Evolutionary conservation across 805 yeast genomes (phyloP), one percentile per base, ranked within the genome.

Genomic region (Wickerhamomyces queroliae): DNA sequence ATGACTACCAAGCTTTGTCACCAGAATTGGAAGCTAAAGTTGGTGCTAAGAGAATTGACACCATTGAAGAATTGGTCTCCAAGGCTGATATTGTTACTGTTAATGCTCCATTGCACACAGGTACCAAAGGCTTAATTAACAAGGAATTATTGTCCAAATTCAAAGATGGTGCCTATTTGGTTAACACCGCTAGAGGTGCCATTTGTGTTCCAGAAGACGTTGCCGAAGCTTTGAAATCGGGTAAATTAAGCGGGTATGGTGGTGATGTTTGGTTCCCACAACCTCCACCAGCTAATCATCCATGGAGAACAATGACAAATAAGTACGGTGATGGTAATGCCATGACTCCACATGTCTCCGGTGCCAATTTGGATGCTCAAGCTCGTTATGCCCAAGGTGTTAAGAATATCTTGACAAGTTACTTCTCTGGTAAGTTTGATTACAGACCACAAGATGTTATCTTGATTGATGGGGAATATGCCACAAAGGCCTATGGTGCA

Each of bases 201-300:
- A 84, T 84, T 50, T 73, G 83, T 58, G 78, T 72, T 41, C 81
- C 76, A 36, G 71, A 82, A 54, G 93, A 80, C 49, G 83, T 84
- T 47, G 89, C 87, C 0, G 89, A 70, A 12, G 91, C 91, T 1
- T 73, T 84, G 29, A 56, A 68, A 39, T 63, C 76, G 27, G 93
- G 93, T 36, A 80, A 80, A 50, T 58, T 84, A 36, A 69, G 81
- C 52, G 91, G 90, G 37, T 84, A 83, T 58, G 93, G 90, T 53
- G 93, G 91, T 50, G 93, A 84, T 61, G 93, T 84, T 38, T 83
- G 91, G 88, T 73, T 55, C 67, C 82, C 81, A n/a, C 95, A 84
- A 62, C 95, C 95, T 31, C 85, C 91, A 21, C 88, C 89, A 47
- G 64, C 67, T 39, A 72, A 71, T 59, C 89, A 83, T 56, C 89